These are phyloP conservation scores for Pugionium cornutum DNA, from an alignment of 345 rosid genomes.

Conservation along the genomic window DNA sequence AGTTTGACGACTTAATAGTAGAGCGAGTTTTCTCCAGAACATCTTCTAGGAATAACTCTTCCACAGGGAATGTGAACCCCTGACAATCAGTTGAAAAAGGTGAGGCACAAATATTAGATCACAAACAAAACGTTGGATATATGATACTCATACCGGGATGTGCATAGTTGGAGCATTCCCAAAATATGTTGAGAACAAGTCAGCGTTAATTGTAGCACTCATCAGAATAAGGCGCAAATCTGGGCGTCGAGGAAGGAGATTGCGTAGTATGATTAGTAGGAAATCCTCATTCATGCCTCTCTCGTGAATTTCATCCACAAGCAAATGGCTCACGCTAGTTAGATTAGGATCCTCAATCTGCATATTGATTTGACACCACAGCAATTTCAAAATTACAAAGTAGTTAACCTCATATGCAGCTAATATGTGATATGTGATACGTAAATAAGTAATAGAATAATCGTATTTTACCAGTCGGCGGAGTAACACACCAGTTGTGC, in stretches of 20 bases:
- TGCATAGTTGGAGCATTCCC: conserved; percentile 75
- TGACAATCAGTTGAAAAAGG: conserved; percentile 38
- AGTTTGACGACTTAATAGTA: conserved; percentile 61
- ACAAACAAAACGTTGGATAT: conserved; percentile 9
- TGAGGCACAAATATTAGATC: conserved; percentile 11
- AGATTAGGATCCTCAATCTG: conserved; percentile 88
- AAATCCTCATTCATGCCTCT: conserved; percentile 99
- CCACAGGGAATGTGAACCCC: conserved; percentile 92
- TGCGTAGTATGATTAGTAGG: conserved; percentile 77
- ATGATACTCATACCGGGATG: conserved; percentile 67
- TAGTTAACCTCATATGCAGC: conserved; percentile 14
- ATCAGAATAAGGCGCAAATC: conserved; percentile 80
- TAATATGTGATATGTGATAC: conserved; percentile 3
- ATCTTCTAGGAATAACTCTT: conserved; percentile 86
- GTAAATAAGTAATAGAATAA: conserved; percentile 11
- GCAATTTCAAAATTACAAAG: conserved; percentile 12
- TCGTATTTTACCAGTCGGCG: conserved; percentile 62
- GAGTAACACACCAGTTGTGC: conserved; percentile 96
- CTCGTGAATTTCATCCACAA: conserved; percentile 97
- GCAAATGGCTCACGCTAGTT: conserved; percentile 81
- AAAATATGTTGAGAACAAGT: conserved; percentile 84
- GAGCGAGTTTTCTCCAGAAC: conserved; percentile 74
- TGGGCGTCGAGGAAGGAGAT: conserved; percentile 91
- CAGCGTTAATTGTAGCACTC: conserved; percentile 98
- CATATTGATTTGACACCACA: conserved; percentile 26